Evolutionary conservation across 495 filamentous ascomycete genomes (phyloP).

Genomic region (Podospora sp.): DNA sequence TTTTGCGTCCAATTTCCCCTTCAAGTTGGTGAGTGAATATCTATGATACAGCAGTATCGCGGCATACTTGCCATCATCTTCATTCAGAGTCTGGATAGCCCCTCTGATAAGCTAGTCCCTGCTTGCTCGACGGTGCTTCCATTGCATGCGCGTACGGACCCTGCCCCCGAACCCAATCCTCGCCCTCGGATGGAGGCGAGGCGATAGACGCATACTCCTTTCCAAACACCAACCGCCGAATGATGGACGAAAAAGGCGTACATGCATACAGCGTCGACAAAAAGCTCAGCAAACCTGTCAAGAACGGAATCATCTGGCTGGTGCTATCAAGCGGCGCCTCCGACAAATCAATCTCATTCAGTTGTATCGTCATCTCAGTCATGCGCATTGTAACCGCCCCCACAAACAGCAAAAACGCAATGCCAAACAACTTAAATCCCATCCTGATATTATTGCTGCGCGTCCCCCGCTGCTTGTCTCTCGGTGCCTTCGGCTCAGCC

Average conservation of each 20-base stretch:
- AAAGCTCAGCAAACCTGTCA: conserved; percentile 11
- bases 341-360: conserved; percentile 9
- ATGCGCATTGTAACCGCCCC: conserved; percentile 11
- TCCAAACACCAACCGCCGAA: neutral
- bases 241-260: neutral
- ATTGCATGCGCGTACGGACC: too few species aligned
- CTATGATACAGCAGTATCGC: too few species aligned
- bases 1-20: too few species aligned
- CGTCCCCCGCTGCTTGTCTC: neutral
- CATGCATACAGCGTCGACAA: conserved; percentile 7
- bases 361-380: conserved; percentile 7
- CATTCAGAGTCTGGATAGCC: too few species aligned
- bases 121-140: too few species aligned
- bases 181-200: too few species aligned
- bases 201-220: too few species aligned
- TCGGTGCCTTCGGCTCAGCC: neutral
- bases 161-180: too few species aligned
- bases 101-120: too few species aligned
- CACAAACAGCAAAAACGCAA: neutral
- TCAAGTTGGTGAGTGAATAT: too few species aligned
- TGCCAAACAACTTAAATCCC: neutral
- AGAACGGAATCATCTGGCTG: conserved; percentile 15
- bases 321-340: conserved; percentile 9
- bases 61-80: too few species aligned
- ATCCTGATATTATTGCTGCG: neutral